These are phyloP conservation scores for Leishmania tropica DNA, from an alignment of 208 protist genomes.

Conservation along the genomic window DNA sequence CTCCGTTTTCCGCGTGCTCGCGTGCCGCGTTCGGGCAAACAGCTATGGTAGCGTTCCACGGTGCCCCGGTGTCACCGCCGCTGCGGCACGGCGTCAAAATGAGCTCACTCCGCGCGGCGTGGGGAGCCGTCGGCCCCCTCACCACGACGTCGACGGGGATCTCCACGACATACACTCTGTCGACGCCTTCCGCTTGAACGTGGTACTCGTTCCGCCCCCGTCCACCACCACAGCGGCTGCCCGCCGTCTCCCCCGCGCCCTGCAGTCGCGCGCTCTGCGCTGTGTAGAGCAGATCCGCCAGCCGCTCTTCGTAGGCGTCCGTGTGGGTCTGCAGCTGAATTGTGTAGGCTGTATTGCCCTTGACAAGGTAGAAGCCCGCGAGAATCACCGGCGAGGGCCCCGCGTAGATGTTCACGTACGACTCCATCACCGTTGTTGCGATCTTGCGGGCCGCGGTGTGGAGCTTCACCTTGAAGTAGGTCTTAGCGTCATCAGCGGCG, in stretches of 20 bases:
- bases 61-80: neutral
- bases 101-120: slow-evolving; percentile 2
- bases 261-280: slow-evolving; percentile 53
- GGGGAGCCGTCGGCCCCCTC: neutral
- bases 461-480: slow-evolving; percentile 64
- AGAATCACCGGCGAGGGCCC: slow-evolving; percentile 50
- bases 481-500: slow-evolving; percentile 34
- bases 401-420: slow-evolving; percentile 45
- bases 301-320: slow-evolving; percentile 44
- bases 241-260: neutral
- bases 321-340: slow-evolving; percentile 55
- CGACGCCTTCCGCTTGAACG: slow-evolving; percentile 1
- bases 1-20: neutral
- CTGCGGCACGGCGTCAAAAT: slow-evolving; percentile 10
- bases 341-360: slow-evolving; percentile 43
- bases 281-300: slow-evolving; percentile 46
- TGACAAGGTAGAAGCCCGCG: slow-evolving; percentile 51
- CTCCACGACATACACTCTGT: slow-evolving; percentile 10
- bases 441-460: slow-evolving; percentile 41
- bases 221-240: neutral
- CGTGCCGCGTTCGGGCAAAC: neutral
- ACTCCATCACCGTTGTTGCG: slow-evolving; percentile 67
- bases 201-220: slow-evolving; percentile 10
- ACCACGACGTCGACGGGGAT: slow-evolving; percentile 8
- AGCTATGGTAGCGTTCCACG: slow-evolving; percentile 1